Conservation (phyloP, 805 yeast genomes). For the Metschnikowia dekortorum region DNA sequence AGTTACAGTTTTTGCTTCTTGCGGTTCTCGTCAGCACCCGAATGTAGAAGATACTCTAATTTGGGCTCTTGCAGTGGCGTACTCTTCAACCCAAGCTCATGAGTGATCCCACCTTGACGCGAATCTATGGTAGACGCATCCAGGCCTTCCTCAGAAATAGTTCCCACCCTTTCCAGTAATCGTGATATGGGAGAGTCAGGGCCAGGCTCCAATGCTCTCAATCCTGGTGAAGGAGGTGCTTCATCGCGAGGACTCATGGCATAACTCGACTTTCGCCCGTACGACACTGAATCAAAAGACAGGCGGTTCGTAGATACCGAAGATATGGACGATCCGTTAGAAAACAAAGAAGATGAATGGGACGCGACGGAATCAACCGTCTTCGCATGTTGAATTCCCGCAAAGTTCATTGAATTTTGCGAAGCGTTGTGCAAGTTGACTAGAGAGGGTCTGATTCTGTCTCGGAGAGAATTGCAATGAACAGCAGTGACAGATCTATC, state of each 20-base stretch:
- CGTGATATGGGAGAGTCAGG: neutral
- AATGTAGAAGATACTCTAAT: slow-evolving; percentile 1
- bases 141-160: slow-evolving; percentile 1
- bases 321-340: slow-evolving; percentile 34
- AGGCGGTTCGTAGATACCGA: slow-evolving; percentile 27
- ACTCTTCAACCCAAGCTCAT: neutral
- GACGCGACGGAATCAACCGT: slow-evolving; percentile 25
- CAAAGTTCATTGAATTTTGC: neutral
- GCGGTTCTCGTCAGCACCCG: neutral
- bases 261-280: slow-evolving; percentile 3
- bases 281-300: slow-evolving; percentile 29
- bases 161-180: neutral
- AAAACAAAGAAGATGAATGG: slow-evolving; percentile 31
- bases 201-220: neutral
- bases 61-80: slow-evolving; percentile 4
- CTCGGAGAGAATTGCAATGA: slow-evolving; percentile 18
- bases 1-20: neutral
- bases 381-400: neutral
- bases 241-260: slow-evolving; percentile 2
- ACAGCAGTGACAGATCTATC: neutral
- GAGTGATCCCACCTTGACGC: neutral
- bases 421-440: slow-evolving; percentile 25
- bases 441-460: slow-evolving; percentile 33
- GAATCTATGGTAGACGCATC: slow-evolving; percentile 1
- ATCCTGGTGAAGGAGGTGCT: neutral